These are phyloP conservation scores for Nakazawaea ambrosiae DNA, from an alignment of 805 yeast genomes.

Conservation along the genomic window DNA sequence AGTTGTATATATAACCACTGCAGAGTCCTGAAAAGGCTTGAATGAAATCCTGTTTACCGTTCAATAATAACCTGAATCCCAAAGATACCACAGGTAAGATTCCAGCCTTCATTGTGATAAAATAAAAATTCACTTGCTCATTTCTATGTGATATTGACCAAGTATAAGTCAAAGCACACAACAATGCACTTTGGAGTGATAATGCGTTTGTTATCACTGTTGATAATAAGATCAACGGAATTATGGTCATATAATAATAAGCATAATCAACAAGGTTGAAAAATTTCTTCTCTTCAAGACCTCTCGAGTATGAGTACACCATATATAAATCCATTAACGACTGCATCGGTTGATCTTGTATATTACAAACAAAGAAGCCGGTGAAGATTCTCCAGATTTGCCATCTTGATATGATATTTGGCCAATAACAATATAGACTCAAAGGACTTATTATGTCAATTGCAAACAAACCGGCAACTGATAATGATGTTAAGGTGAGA, in stretches of 20 bases:
- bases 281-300: slow-evolving; percentile 48
- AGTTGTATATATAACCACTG: slow-evolving; percentile 54
- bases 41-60: slow-evolving; percentile 32
- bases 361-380: slow-evolving; percentile 36
- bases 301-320: slow-evolving; percentile 49
- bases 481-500: slow-evolving; percentile 40
- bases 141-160: slow-evolving; percentile 56
- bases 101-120: slow-evolving; percentile 49
- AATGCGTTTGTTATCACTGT: slow-evolving; percentile 24
- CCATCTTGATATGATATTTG: slow-evolving; percentile 21
- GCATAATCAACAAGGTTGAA: slow-evolving; percentile 46
- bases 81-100: slow-evolving; percentile 38
- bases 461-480: slow-evolving; percentile 33
- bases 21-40: slow-evolving; percentile 42
- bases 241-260: slow-evolving; percentile 43
- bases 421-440: slow-evolving; percentile 25
- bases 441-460: slow-evolving; percentile 21
- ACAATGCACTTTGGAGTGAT: slow-evolving; percentile 30
- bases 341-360: slow-evolving; percentile 30
- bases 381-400: slow-evolving; percentile 43
- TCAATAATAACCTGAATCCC: slow-evolving; percentile 36
- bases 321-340: slow-evolving; percentile 47
- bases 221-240: slow-evolving; percentile 36
- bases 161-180: slow-evolving; percentile 50
- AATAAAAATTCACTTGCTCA: slow-evolving; percentile 43